Base-by-base conservation (phyloP, 345 rosid genomes). In the Arabidopsis thaliana region DNA sequence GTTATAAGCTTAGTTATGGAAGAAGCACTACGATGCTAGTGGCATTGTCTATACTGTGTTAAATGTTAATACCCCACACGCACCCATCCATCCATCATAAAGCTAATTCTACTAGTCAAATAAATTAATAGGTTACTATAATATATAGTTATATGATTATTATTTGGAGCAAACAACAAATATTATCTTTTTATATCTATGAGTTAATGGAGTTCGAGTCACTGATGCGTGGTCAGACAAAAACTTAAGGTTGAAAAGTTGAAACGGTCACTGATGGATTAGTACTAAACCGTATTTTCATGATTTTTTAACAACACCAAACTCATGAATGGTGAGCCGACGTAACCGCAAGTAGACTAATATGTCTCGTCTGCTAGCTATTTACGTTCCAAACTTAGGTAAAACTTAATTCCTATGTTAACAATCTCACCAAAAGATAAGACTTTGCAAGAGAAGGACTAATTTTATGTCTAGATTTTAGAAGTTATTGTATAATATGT, bases 11-110 rank as follows among this genome's bases (percentile, higher is more conserved):
- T 53, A 69, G 52, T 46, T 34, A 71, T 71, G 76, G 72, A 71
- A 71, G 67, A 38, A 24, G 77, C 81, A 78, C 81, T 71, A 78
- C 1, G 48, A 65, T 20, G 72, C 60, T 71, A 78, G 81, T 78
- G 77, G 77, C 67, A 58, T 11, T 78, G 67, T 57, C 57, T 71
- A 50, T 71, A 78, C 63, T 71, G 76, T 71, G 49, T 65, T 56
- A 58, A 56, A 77, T 70, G 59, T 37, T 57, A 6, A 22, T 71
- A 71, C 73, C 81, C 81, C 81, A 71, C 77, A 28, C 77, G 70
- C 80, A 76, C 77, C 45, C 38, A 71, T 59, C 7, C 8, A 56
- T 71, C 7, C 8, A 56, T 71, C 62, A 57, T 30, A 77, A 57
- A 71, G 67, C 44, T 59, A 55, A 64, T 24, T 62, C 50, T 60